Evolutionary conservation across 139 green algal species (phyloP), one percentile per base, ranked within the genome.

Genomic region (Chlamydomonas eustigma): DNA sequence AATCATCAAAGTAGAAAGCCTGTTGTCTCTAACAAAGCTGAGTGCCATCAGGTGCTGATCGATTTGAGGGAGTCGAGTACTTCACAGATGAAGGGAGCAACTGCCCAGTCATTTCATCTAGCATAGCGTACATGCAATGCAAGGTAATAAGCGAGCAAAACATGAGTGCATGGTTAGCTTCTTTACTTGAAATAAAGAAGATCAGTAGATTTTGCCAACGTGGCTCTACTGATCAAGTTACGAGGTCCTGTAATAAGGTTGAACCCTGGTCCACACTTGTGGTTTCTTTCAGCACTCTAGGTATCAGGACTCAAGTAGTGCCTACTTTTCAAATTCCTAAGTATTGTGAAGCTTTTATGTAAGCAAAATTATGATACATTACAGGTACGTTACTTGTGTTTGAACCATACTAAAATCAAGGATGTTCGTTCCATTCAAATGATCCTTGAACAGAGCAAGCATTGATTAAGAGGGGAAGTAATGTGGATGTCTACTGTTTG

Each of bases 121-220:
- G 84, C 33, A 91, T 96, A 52, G 91, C 95, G 0, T 93, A 94
- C 87, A 87, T 98, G 84, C 90, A 97, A 85, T 97, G 92, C 84
- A 91, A 77, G n/a, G 88, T 90, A 51, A 25, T 69, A 25, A 25
- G 35, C 3, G 63, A 1, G 68, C 18, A 12, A 58, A 22, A n/a
- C 8, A 65, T 31, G 5, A 75, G 37, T 18, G 37, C 12, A 38
- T 37, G 36, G 36, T 31, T 6, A 34, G 31, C 32, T 73, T 51
- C 44, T 12, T 58, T 18, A 58, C 18, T 12, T 18, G 18, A 28
- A 12, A 18, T 28, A 58, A 58, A 58, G 44, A 18, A 58, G 18
- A 28, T 18, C 44, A 12, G 44, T 18, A 18, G 44, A 18, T 58
- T 18, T 58, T 58, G 44, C 12, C 12, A 58, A 58, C 44, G n/a